Percentiles rank a stretch among this genome's conserved stretches.
Conservation (phyloP, 345 rosid species). For the Lepidium aucheri region DNA sequence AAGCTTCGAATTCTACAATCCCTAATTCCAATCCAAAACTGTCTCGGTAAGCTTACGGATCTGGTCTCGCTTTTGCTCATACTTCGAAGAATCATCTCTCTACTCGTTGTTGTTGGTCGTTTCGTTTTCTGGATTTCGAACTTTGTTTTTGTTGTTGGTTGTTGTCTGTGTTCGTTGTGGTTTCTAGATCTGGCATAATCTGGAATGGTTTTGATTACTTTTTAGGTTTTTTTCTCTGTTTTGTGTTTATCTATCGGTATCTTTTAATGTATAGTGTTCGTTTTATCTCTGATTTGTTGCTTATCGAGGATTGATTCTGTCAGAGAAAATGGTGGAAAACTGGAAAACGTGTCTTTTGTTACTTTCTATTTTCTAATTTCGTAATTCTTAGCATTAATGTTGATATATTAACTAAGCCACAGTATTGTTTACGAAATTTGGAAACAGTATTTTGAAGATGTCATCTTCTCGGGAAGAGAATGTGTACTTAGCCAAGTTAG, state of each 20-base stretch:
- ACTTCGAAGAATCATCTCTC: neutral
- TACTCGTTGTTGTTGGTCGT: neutral
- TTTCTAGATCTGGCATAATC: slow-evolving; percentile 10
- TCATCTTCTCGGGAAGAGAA: slow-evolving; percentile 73
- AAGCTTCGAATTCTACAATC: neutral
- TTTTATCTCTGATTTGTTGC: neutral
- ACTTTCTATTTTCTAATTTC: neutral
- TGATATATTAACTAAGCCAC: neutral
- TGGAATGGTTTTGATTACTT: neutral
- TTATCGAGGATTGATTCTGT: neutral
- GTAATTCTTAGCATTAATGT: neutral
- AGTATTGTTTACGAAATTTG: neutral
- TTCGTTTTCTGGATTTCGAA: neutral
- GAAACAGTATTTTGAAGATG: slow-evolving; percentile 20
- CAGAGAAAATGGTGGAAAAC: neutral
- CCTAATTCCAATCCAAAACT: slow-evolving; percentile 9
- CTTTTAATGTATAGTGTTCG: neutral
- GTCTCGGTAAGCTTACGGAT: slow-evolving; percentile 18
- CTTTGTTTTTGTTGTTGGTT: neutral
- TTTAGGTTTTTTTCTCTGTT: neutral
- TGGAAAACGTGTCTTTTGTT: neutral
- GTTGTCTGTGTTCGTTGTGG: neutral
- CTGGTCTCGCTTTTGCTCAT: neutral
- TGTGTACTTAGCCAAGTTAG: slow-evolving; percentile 93
- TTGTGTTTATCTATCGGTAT: neutral